These are phyloP conservation scores for Stachybotrys chartarum DNA, from an alignment of 2,329 filamentous ascomycete species.

Conservation along the genomic window DNA sequence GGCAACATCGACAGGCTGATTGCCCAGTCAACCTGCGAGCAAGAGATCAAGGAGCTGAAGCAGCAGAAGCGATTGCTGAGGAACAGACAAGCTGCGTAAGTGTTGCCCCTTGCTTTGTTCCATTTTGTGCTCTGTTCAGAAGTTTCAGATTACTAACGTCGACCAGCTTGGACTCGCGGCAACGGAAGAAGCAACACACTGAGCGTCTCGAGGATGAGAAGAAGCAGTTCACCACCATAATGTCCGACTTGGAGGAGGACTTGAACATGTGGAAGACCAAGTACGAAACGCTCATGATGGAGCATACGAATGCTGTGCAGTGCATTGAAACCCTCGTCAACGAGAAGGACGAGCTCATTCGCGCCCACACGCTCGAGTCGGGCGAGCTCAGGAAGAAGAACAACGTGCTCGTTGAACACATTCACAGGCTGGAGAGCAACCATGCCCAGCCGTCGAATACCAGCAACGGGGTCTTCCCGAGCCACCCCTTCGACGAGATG, in stretches of 20 bases:
- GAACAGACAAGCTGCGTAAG: constrained; percentile 95
- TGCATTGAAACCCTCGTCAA: constrained; percentile 70
- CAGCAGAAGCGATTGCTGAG: constrained; percentile 92
- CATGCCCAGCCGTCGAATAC: constrained; percentile 29
- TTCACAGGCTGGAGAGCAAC: constrained; percentile 60
- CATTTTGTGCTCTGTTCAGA: constrained; percentile 4
- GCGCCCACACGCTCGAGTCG: constrained; percentile 81
- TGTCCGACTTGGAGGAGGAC: constrained; percentile 73
- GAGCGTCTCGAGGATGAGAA: constrained; percentile 96
- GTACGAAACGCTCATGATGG: constrained; percentile 62
- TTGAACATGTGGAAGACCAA: constrained; percentile 61
- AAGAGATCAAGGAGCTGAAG: constrained; percentile 96
- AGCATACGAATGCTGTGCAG: constrained; percentile 68
- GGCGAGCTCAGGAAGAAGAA: constrained; percentile 91
- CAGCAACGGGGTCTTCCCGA: constrained; percentile 56
- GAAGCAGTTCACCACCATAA: constrained; percentile 75
- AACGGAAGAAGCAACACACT: constrained; percentile 97
- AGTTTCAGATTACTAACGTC: background rate
- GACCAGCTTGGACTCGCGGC: constrained; percentile 68
- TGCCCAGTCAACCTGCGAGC: constrained; percentile 77
- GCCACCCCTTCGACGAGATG: constrained; percentile 67
- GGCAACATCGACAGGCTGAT: constrained; percentile 94
- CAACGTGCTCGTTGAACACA: constrained; percentile 67
- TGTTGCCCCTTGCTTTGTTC: constrained; percentile 6
- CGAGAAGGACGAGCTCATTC: constrained; percentile 89